Conservation (phyloP, 164 flowering plant species). For the Aristolochia contorta region DNA sequence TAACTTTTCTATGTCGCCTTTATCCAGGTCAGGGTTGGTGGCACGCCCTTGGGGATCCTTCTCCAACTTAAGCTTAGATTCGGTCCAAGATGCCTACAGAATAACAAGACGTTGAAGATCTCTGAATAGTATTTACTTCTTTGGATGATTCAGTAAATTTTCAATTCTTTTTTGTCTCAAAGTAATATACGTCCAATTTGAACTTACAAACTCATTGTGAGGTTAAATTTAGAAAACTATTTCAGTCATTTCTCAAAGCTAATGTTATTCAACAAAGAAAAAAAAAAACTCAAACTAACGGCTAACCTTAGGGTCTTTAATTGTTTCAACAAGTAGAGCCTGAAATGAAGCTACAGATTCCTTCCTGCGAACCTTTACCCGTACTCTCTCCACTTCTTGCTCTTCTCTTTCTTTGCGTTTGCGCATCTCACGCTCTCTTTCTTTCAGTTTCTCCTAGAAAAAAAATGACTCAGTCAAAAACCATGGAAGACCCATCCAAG, state of each 20-base stretch:
- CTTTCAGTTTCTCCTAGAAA: slow-evolving; percentile 79
- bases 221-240: not conserved
- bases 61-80: slow-evolving; percentile 71
- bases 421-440: slow-evolving; percentile 82
- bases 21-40: slow-evolving; percentile 58
- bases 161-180: too few relatives aligned
- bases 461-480: not conserved
- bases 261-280: too few relatives aligned
- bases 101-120: too few relatives aligned
- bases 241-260: not conserved
- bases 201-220: not conserved
- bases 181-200: not conserved
- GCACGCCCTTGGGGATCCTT: slow-evolving; percentile 97
- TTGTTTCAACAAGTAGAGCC: slow-evolving; percentile 89
- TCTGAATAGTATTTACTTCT: too few relatives aligned
- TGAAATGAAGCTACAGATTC: slow-evolving; percentile 87
- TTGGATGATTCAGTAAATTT: too few relatives aligned
- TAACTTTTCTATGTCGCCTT: slow-evolving; percentile 79
- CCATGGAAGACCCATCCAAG: too few relatives aligned
- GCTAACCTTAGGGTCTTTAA: slow-evolving; percentile 83
- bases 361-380: slow-evolving; percentile 75
- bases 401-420: slow-evolving; percentile 96
- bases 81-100: slow-evolving; percentile 90
- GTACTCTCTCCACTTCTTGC: slow-evolving; percentile 93
- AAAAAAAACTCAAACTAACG: not conserved